Evolutionary conservation across 495 filamentous ascomycete genomes (phyloP).

Genomic region (Annulohypoxylon nitens): DNA sequence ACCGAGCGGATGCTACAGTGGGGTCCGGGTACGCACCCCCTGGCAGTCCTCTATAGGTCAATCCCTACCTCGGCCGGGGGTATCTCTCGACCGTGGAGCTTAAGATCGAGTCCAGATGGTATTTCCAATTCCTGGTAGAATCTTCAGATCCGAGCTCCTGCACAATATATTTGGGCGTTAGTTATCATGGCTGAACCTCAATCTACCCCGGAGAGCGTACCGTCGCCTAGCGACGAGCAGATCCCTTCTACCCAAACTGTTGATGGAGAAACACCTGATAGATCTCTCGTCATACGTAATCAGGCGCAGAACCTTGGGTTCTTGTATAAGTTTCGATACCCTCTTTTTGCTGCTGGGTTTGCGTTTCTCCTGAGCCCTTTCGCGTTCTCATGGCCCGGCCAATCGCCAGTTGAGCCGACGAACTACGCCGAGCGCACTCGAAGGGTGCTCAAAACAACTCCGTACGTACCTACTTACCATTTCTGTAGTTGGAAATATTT

Average conservation of each 20-base stretch:
- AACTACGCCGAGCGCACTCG: conserved; percentile 37
- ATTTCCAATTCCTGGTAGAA: neutral
- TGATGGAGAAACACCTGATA: conserved; percentile 2
- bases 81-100: conserved; percentile 11
- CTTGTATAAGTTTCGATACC: conserved; percentile 36
- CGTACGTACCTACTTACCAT: conserved; percentile 11
- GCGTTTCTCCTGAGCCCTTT: conserved; percentile 36
- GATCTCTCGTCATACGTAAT: conserved; percentile 29
- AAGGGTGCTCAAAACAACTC: conserved; percentile 37
- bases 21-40: conserved; percentile 24
- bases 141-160: neutral
- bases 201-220: conserved; percentile 7
- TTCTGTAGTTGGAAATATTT: neutral
- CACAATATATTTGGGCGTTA: neutral
- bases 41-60: neutral
- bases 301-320: conserved; percentile 29
- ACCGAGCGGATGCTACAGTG: conserved; percentile 28
- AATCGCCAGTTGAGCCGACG: conserved; percentile 33
- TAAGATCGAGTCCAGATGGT: neutral
- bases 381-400: conserved; percentile 34
- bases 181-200: conserved; percentile 35
- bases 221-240: conserved; percentile 12
- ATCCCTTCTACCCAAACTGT: neutral
- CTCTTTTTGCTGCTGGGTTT: conserved; percentile 34
- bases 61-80: conserved; percentile 18